phyloP scores from a whole-genome alignment of 306 rosid genomes.

The Inga oerstediana region DNA sequence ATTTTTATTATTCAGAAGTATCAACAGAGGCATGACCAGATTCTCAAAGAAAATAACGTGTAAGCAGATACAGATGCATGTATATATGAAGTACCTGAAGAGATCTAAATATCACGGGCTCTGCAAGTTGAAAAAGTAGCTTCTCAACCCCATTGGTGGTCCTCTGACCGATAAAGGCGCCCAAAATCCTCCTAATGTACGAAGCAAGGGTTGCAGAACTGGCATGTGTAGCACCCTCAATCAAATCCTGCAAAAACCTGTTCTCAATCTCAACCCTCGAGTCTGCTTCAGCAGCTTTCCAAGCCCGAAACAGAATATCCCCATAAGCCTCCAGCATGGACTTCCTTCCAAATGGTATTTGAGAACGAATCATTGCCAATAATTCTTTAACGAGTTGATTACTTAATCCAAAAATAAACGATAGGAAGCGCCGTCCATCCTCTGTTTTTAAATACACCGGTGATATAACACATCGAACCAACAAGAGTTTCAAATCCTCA shows the following conservation, averaged over 20 bases:
- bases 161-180: conserved; percentile 82
- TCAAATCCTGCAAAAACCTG: conserved; percentile 76
- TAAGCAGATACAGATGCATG: neutral
- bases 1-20: neutral
- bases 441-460: conserved; percentile 78
- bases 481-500: conserved; percentile 71
- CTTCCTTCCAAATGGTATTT: conserved; percentile 87
- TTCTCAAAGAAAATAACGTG: neutral
- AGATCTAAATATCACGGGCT: conserved; percentile 91
- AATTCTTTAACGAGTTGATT: conserved; percentile 68
- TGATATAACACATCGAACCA: conserved; percentile 68
- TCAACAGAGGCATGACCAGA: neutral
- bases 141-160: conserved; percentile 82
- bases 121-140: conserved; percentile 71
- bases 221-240: conserved; percentile 73
- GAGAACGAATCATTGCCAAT: conserved; percentile 85
- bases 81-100: conserved; percentile 62
- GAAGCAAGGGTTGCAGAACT: conserved; percentile 60
- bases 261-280: conserved; percentile 58
- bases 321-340: conserved; percentile 86
- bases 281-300: conserved; percentile 64
- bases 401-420: conserved; percentile 68
- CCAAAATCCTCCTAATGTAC: conserved; percentile 76
- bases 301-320: conserved; percentile 80
- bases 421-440: conserved; percentile 79